phyloP scores from a whole-genome alignment of 1,139 yeast species.

The Yamadazyma dendronema region DNA sequence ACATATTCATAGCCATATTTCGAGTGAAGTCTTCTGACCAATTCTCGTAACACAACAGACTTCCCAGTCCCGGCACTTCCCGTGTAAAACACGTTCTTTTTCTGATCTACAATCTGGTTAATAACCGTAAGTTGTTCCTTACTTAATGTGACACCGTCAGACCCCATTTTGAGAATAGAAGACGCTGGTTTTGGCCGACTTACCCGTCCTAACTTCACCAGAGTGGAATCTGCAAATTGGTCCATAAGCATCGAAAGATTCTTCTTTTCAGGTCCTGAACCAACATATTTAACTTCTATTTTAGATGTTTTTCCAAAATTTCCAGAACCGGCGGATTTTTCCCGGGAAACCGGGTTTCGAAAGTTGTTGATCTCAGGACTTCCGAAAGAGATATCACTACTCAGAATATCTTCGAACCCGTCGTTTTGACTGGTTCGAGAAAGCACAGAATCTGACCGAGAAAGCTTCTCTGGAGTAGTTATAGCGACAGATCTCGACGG shows the following conservation, averaged over 20 bases:
- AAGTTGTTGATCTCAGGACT: slow-evolving; percentile 32
- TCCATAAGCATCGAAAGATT: too few species aligned
- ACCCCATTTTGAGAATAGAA: not conserved
- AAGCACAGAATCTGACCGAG: slow-evolving; percentile 22
- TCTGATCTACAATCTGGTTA: slow-evolving; percentile 57
- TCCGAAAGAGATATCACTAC: slow-evolving; percentile 30
- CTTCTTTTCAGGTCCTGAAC: too few species aligned
- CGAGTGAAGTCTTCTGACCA: slow-evolving; percentile 47
- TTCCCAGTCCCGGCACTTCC: slow-evolving; percentile 89
- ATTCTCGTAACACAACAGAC: slow-evolving; percentile 64
- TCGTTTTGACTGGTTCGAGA: slow-evolving; percentile 17
- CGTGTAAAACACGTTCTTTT: slow-evolving; percentile 62
- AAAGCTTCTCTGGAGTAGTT: slow-evolving; percentile 20
- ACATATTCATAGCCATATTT: slow-evolving; percentile 47
- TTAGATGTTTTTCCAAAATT: too few species aligned
- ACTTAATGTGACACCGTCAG: slow-evolving; percentile 22
- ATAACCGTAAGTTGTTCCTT: slow-evolving; percentile 72
- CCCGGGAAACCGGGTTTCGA: slow-evolving; percentile 16
- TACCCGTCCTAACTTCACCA: too few species aligned
- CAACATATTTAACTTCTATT: too few species aligned
- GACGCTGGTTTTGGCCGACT: too few species aligned
- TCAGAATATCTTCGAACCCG: slow-evolving; percentile 27
- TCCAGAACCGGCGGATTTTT: not conserved
- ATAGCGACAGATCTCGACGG: not conserved
- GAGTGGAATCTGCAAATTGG: too few species aligned